These are phyloP conservation scores for Eleusine coracana DNA, from an alignment of 176 grass and related monocot species.

Conservation along the genomic window DNA sequence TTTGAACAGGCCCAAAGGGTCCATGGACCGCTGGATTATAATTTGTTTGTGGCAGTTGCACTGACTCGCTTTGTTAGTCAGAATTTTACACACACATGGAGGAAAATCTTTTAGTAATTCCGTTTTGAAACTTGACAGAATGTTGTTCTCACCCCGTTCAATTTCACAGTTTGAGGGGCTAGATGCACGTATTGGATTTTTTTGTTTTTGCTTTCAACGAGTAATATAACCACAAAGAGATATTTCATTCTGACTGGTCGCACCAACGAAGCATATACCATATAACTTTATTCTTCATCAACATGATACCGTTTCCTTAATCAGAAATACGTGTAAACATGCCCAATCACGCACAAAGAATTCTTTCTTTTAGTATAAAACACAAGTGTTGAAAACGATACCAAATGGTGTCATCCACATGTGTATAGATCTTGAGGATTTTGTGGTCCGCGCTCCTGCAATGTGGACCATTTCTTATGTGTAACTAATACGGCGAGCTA, in stretches of 20 bases:
- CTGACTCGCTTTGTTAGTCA: no score
- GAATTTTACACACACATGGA: no score
- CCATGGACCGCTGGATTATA: neutral
- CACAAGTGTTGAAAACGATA: neutral
- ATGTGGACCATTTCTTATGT: constrained; percentile 29
- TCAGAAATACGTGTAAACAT: neutral
- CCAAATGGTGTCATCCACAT: constrained; percentile 37
- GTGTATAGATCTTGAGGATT: constrained; percentile 24
- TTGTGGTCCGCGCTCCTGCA: constrained; percentile 30
- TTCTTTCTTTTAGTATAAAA: neutral
- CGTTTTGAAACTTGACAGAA: no score
- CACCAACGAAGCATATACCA: no score
- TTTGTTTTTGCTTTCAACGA: no score
- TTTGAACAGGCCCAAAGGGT: neutral
- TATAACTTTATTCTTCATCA: no score
- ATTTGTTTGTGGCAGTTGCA: no score
- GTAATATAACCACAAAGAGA: neutral
- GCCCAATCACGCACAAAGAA: neutral
- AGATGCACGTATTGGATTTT: no score
- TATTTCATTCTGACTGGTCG: neutral
- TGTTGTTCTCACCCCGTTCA: no score
- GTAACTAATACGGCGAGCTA: constrained; percentile 19
- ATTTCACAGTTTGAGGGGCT: no score
- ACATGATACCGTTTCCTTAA: neutral
- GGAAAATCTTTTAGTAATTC: no score